These are phyloP conservation scores for Dendrobium huoshanense DNA, from an alignment of 106 monocot species.

Conservation along the genomic window DNA sequence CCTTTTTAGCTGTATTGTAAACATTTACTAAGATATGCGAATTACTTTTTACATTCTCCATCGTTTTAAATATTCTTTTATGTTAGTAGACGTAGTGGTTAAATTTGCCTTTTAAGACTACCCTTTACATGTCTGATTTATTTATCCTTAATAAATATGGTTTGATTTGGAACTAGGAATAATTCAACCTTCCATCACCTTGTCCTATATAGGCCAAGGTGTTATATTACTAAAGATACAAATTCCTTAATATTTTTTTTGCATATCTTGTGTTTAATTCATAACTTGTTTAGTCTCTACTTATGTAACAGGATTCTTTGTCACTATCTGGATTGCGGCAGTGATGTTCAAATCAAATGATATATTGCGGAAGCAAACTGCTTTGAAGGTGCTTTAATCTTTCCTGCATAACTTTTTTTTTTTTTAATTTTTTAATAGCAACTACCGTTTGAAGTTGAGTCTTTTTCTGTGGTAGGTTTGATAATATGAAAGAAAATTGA, in stretches of 20 bases:
- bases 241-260: not conserved
- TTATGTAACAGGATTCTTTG: slow-evolving; percentile 69
- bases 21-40: not conserved
- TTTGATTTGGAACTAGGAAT: not conserved
- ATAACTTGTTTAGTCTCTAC: not conserved
- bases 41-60: not conserved
- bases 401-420: not conserved
- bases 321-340: slow-evolving; percentile 92
- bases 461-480: not conserved
- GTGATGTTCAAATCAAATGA: slow-evolving; percentile 99
- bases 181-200: not conserved
- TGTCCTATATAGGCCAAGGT: not conserved
- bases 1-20: not conserved
- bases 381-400: slow-evolving; percentile 63
- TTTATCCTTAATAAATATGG: not conserved
- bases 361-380: slow-evolving; percentile 86
- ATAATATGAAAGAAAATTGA: not conserved
- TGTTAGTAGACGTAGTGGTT: not conserved
- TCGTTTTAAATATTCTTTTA: not conserved
- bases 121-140: not conserved
- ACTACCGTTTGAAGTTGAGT: not conserved
- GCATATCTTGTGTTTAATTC: not conserved
- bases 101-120: not conserved
- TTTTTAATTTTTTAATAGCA: not conserved
- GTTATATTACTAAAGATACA: not conserved